Percentiles rank a stretch among this genome's conserved stretches.
phyloP scores from a whole-genome alignment of 192 early-diverging fungal species.

The Coemansia sp. region DNA sequence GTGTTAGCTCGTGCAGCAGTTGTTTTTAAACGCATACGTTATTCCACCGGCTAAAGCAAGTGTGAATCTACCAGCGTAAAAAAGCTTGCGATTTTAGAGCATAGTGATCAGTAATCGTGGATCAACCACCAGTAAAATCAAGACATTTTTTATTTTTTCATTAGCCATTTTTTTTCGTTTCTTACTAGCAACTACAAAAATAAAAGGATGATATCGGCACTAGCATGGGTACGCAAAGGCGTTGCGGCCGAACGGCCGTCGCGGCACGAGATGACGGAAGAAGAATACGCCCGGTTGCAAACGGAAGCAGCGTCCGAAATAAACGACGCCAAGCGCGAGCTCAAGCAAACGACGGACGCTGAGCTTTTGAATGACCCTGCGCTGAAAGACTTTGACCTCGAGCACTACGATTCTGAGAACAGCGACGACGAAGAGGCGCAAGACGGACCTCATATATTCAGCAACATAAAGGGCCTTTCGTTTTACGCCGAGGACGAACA shows the following conservation, averaged over 20 bases:
- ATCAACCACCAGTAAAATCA: no score
- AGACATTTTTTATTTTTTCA: background rate
- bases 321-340: slow-evolving; percentile 63
- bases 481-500: slow-evolving; percentile 76
- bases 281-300: slow-evolving; percentile 82
- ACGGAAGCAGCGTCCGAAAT: slow-evolving; percentile 65
- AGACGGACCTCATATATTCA: slow-evolving; percentile 68
- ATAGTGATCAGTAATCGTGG: no score
- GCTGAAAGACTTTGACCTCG: slow-evolving; percentile 85
- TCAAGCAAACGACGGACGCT: slow-evolving; percentile 40
- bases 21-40: no score
- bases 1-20: no score
- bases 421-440: slow-evolving; percentile 23
- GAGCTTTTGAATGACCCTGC: slow-evolving; percentile 57
- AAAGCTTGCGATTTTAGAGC: no score
- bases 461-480: slow-evolving; percentile 83
- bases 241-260: slow-evolving; percentile 80
- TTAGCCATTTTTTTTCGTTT: slow-evolving; percentile 17
- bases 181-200: background rate
- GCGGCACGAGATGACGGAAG: slow-evolving; percentile 81
- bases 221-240: slow-evolving; percentile 92
- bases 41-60: no score
- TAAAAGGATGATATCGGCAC: slow-evolving; percentile 79
- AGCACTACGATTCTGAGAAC: slow-evolving; percentile 84
- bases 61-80: no score